phyloP scores from a whole-genome alignment of 306 rosid genomes.

The Acacia confusa region DNA sequence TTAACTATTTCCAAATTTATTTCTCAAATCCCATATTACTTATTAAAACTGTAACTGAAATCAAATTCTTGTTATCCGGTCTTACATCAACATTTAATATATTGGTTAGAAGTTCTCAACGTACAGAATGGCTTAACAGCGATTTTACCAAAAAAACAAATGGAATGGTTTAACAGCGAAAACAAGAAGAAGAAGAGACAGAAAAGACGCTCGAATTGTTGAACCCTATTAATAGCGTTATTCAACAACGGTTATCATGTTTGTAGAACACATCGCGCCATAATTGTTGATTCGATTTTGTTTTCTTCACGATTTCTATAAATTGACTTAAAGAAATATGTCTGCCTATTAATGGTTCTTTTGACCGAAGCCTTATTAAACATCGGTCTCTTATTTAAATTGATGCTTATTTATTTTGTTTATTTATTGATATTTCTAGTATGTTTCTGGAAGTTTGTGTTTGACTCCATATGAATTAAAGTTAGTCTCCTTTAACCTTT shows the following conservation, averaged over 20 bases:
- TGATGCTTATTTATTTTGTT: too few relatives aligned
- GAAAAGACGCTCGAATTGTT: neutral
- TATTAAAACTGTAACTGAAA: neutral
- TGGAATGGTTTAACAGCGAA: neutral
- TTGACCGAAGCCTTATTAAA: neutral
- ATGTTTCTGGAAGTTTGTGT: conserved; percentile 8
- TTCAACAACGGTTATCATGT: neutral
- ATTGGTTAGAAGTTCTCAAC: neutral
- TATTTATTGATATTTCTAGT: neutral
- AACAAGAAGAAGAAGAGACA: neutral
- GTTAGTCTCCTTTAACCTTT: conserved; percentile 13
- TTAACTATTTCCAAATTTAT: neutral
- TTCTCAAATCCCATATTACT: neutral
- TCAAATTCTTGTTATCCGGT: neutral
- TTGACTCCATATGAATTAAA: conserved; percentile 6
- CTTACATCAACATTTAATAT: neutral
- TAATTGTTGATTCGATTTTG: neutral
- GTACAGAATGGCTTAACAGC: neutral
- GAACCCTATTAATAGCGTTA: neutral
- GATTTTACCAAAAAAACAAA: too few relatives aligned
- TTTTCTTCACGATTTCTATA: neutral
- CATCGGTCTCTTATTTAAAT: too few relatives aligned
- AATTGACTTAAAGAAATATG: too few relatives aligned
- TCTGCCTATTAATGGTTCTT: neutral
- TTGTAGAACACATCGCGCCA: neutral